phyloP scores from a whole-genome alignment of 2,329 filamentous ascomycete species.

The Colletotrichum neosansevieriae region DNA sequence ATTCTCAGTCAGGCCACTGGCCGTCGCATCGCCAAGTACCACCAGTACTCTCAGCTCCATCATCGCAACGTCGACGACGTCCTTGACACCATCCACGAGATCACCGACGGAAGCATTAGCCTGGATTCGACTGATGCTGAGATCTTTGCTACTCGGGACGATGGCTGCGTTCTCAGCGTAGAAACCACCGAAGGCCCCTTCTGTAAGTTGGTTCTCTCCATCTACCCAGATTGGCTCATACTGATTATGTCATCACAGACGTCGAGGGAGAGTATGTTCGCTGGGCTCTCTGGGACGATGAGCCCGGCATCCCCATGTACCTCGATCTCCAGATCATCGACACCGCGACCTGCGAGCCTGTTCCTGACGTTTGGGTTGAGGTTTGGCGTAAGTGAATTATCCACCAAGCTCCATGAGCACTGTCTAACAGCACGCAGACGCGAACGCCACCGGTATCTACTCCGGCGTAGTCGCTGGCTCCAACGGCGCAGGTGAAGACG shows the following conservation, averaged over 20 bases:
- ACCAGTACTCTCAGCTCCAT: not conserved
- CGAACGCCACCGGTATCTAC: slow-evolving; percentile 35
- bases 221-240: not conserved
- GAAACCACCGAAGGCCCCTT: slow-evolving; percentile 26
- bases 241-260: slow-evolving; percentile 5
- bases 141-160: slow-evolving; percentile 30
- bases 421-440: not conserved
- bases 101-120: slow-evolving; percentile 17
- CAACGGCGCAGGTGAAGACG: slow-evolving; percentile 23
- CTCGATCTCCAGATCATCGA: slow-evolving; percentile 37
- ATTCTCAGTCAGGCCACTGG: slow-evolving; percentile 9
- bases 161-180: slow-evolving; percentile 20
- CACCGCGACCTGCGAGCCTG: slow-evolving; percentile 35
- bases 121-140: slow-evolving; percentile 14
- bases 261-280: slow-evolving; percentile 30
- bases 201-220: not conserved
- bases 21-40: slow-evolving; percentile 16
- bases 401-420: not conserved
- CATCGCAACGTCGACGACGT: slow-evolving; percentile 16
- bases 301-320: slow-evolving; percentile 28
- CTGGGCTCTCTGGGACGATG: slow-evolving; percentile 17
- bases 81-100: slow-evolving; percentile 25
- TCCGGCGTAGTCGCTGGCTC: slow-evolving; percentile 22
- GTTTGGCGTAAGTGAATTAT: slow-evolving; percentile 23
- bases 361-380: slow-evolving; percentile 24